Conservation (phyloP, 2,329 filamentous ascomycete species). For the Fusarium cicatricum region DNA sequence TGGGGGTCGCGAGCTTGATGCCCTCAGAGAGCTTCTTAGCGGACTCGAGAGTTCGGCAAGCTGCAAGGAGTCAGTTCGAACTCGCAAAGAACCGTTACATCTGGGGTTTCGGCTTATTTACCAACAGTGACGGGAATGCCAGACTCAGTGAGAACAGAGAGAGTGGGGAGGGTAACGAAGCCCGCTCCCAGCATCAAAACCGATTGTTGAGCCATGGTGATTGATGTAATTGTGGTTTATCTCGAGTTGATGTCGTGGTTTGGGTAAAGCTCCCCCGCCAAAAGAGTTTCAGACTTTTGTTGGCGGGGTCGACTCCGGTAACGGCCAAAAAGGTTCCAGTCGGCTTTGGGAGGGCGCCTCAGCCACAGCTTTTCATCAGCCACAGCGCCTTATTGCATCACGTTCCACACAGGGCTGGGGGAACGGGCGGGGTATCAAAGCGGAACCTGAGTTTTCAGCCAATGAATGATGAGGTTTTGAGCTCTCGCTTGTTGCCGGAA, state of each 20-base stretch:
- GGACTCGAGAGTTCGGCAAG: constrained; percentile 81
- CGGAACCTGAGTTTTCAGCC: constrained; percentile 15
- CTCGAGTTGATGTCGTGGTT: neutral
- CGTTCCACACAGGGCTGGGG: constrained; percentile 38
- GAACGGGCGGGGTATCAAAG: constrained; percentile 25
- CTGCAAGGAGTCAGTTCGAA: constrained; percentile 51
- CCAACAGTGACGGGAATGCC: constrained; percentile 72
- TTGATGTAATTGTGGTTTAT: too few species aligned
- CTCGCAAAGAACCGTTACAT: too few species aligned
- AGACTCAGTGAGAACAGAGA: constrained; percentile 68
- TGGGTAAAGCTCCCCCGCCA: neutral
- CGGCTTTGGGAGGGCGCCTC: constrained; percentile 14
- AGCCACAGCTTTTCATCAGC: neutral
- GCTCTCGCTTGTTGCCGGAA: constrained; percentile 13
- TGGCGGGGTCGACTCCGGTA: constrained; percentile 8
- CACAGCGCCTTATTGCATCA: too few species aligned
- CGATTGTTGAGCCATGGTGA: constrained; percentile 4
- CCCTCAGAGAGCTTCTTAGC: constrained; percentile 79
- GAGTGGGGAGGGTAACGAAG: constrained; percentile 70
- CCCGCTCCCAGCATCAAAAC: constrained; percentile 52
- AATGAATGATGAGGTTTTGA: constrained; percentile 20
- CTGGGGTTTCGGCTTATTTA: constrained; percentile 47
- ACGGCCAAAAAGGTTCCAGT: neutral
- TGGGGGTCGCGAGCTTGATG: constrained; percentile 76
- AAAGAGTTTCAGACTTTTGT: neutral